Conservation (phyloP, 495 filamentous ascomycete species). For the Pyronema omphalodes region DNA sequence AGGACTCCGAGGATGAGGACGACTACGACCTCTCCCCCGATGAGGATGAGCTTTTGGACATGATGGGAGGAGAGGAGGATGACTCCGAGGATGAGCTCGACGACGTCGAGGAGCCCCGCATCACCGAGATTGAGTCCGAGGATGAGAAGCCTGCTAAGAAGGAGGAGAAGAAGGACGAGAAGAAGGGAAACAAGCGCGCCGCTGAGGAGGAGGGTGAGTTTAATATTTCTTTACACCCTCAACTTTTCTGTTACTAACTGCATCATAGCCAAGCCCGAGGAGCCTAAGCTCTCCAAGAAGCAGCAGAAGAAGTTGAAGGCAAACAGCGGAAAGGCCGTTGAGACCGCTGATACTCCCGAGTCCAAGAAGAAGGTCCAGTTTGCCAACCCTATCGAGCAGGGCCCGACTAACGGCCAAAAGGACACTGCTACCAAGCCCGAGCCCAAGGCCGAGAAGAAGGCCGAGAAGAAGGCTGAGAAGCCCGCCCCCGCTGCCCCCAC, state of each 20-base stretch:
- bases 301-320: slow-evolving; percentile 98
- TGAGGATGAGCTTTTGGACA: slow-evolving; percentile 47
- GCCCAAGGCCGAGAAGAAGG: slow-evolving; percentile 16
- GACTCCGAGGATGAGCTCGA: slow-evolving; percentile 73
- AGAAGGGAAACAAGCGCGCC: slow-evolving; percentile 32
- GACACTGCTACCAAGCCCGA: slow-evolving; percentile 27
- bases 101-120: slow-evolving; percentile 54
- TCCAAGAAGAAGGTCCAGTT: slow-evolving; percentile 88
- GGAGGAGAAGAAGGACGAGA: slow-evolving; percentile 48
- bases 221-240: neutral
- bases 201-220: slow-evolving; percentile 20
- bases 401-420: slow-evolving; percentile 45
- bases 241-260: neutral
- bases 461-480: slow-evolving; percentile 34
- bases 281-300: slow-evolving; percentile 72
- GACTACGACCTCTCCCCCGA: slow-evolving; percentile 62
- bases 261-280: slow-evolving; percentile 26
- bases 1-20: slow-evolving; percentile 42
- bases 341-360: slow-evolving; percentile 34
- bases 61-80: slow-evolving; percentile 37
- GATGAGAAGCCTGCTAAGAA: slow-evolving; percentile 44
- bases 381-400: slow-evolving; percentile 94
- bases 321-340: slow-evolving; percentile 73
- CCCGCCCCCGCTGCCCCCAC: slow-evolving; percentile 33
- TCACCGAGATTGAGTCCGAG: slow-evolving; percentile 71